Conservation (phyloP, 2,329 filamentous ascomycete species). For the Coniochaeta prunicola region DNA sequence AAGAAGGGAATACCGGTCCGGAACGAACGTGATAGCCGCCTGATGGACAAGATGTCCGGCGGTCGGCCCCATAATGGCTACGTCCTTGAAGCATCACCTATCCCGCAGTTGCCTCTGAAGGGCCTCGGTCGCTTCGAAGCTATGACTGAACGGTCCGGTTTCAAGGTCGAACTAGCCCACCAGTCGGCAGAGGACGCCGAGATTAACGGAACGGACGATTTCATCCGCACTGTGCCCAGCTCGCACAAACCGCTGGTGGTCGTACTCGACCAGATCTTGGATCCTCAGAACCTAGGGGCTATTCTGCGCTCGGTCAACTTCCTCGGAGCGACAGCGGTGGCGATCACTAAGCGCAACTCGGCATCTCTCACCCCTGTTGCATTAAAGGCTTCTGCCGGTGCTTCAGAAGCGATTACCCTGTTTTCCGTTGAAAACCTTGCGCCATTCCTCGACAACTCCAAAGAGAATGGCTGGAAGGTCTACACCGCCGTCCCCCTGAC, state of each 20-base stretch:
- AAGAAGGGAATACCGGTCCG: conserved; percentile 45
- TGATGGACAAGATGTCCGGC: conserved; percentile 77
- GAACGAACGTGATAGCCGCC: conserved; percentile 51
- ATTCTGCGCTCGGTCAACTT: conserved; percentile 86
- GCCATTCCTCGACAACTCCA: conserved; percentile 63
- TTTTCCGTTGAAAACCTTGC: conserved; percentile 61
- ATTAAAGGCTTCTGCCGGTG: conserved; percentile 83
- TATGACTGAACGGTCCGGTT: conserved; percentile 37
- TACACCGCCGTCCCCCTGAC: conserved; percentile 64
- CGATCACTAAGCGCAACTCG: conserved; percentile 65
- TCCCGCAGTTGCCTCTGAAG: conserved; percentile 64
- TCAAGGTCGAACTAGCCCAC: conserved; percentile 51
- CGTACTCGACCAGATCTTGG: conserved; percentile 68
- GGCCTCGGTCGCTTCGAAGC: conserved; percentile 44
- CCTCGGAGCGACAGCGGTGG: conserved; percentile 80
- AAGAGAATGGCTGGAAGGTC: conserved; percentile 69
- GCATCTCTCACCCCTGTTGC: conserved; percentile 70
- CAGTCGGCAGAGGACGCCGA: conserved; percentile 68
- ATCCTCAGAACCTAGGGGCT: conserved; percentile 84
- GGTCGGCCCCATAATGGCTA: conserved; percentile 85
- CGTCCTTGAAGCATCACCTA: conserved; percentile 76
- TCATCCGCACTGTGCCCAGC: conserved; percentile 33
- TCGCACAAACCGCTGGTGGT: conserved; percentile 62
- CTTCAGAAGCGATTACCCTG: conserved; percentile 71
- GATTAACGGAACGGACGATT: conserved; percentile 61